Evolutionary conservation across 1,284 basidiomycete species (phyloP).

Genomic region (Coniferiporia weirii): DNA sequence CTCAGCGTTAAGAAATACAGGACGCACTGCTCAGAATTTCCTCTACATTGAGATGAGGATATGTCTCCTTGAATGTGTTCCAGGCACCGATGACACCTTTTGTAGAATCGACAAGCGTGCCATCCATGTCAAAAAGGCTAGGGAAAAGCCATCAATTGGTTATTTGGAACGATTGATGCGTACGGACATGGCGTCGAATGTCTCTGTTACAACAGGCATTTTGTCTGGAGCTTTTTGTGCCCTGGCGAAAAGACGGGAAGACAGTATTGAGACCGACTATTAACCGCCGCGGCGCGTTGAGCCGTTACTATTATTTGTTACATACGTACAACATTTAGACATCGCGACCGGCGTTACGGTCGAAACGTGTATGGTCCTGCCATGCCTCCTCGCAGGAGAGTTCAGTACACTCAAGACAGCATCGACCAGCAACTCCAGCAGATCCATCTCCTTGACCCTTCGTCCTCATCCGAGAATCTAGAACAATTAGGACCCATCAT

Average conservation of each 20-base stretch:
- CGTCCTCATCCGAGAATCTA: conserved; percentile 85
- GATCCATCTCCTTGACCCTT: conserved; percentile 80
- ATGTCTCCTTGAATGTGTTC: conserved; percentile 57
- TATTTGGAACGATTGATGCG: background rate
- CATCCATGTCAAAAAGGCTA: conserved; percentile 59
- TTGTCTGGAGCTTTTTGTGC: background rate
- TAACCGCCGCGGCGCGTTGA: background rate
- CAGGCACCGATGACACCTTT: conserved; percentile 72
- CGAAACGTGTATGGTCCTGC: conserved; percentile 12
- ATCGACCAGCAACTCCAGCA: conserved; percentile 84
- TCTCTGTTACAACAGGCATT: conserved; percentile 46
- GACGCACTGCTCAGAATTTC: conserved; percentile 58
- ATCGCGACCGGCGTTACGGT: too few relatives aligned
- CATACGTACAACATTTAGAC: background rate
- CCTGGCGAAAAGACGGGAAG: background rate
- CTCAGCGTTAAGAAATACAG: background rate
- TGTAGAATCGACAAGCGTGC: conserved; percentile 71
- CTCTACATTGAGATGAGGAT: conserved; percentile 57
- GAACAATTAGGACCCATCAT: conserved; percentile 91
- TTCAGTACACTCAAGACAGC: conserved; percentile 71
- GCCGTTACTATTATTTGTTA: background rate
- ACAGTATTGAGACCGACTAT: background rate
- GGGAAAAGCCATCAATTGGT: background rate
- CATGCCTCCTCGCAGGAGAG: conserved; percentile 71
- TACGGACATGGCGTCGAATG: conserved; percentile 52